phyloP scores from a whole-genome alignment of 352 stramenopile genomes.

The Globisporangium uncinulatum region DNA sequence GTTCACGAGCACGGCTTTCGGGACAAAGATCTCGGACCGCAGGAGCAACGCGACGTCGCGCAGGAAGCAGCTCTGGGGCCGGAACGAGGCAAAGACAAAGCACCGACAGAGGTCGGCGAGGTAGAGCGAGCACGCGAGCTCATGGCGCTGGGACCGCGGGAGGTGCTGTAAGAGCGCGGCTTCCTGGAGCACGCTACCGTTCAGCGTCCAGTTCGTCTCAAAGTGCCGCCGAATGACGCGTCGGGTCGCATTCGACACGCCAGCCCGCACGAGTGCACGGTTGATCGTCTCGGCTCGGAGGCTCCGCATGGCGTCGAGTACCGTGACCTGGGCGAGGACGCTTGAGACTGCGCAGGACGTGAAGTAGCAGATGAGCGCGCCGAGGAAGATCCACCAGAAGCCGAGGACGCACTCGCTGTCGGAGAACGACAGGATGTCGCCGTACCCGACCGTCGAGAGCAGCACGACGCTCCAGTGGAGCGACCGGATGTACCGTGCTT shows the following conservation, averaged over 20 bases:
- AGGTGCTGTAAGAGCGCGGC: conserved; percentile 15
- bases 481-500: conserved; percentile 53
- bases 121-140: conserved; percentile 15
- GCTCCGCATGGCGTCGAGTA: conserved; percentile 6
- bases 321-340: conserved; percentile 14
- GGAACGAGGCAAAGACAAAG: conserved; percentile 8
- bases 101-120: conserved; percentile 4
- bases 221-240: conserved; percentile 15
- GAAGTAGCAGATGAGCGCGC: conserved; percentile 20
- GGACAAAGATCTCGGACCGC: conserved; percentile 55
- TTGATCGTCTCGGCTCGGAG: conserved; percentile 8
- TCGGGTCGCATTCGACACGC: conserved; percentile 10
- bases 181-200: conserved; percentile 15
- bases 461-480: conserved; percentile 71
- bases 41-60: conserved; percentile 26
- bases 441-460: conserved; percentile 64
- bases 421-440: conserved; percentile 59
- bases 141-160: conserved; percentile 13
- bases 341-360: conserved; percentile 18
- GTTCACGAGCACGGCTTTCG: conserved; percentile 47
- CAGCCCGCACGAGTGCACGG: conserved; percentile 8
- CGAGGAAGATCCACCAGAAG: conserved; percentile 21
- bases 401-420: conserved; percentile 20
- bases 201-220: conserved; percentile 19
- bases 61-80: conserved; percentile 18